Conservation (phyloP, 192 early-diverging fungal species). For the Pilobolus umbonatus region DNA sequence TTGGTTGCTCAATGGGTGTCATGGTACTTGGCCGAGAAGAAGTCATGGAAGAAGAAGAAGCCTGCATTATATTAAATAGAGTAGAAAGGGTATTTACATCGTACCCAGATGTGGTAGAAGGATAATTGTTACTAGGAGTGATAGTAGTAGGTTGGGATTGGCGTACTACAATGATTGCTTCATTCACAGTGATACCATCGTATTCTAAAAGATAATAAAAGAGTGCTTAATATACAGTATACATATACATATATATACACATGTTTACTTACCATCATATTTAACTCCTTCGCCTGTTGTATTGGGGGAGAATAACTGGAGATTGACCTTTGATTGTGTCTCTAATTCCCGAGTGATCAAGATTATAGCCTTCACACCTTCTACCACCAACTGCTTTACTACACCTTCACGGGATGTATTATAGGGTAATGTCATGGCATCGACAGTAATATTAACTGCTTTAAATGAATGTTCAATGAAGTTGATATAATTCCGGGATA, state of each 20-base stretch:
- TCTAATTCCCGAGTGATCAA: slow-evolving; percentile 1
- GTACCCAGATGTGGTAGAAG: background rate
- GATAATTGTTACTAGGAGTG: background rate
- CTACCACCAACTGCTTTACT: slow-evolving; percentile 8
- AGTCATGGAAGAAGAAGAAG: background rate
- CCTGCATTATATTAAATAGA: slow-evolving; percentile 7
- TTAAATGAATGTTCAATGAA: slow-evolving; percentile 8
- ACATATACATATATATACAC: background rate
- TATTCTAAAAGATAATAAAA: slow-evolving; percentile 10
- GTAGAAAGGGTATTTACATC: slow-evolving; percentile 20
- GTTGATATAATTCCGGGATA: background rate
- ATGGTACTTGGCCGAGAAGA: background rate
- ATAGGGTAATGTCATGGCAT: background rate
- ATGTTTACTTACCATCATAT: slow-evolving; percentile 13
- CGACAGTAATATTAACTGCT: background rate
- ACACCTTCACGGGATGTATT: background rate
- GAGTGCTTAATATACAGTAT: background rate
- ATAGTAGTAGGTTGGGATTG: background rate
- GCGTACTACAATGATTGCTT: slow-evolving; percentile 14
- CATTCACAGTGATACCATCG: slow-evolving; percentile 14
- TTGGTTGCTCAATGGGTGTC: background rate
- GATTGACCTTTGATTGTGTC: slow-evolving; percentile 1
- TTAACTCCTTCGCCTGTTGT: slow-evolving; percentile 7
- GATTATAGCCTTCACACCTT: slow-evolving; percentile 17
- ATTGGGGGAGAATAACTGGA: slow-evolving; percentile 12